A percentile compares a stretch with the other conserved stretches of the same genome.
These are phyloP conservation scores for Vigna radiata DNA, from an alignment of 306 rosid species.

Conservation along the genomic window DNA sequence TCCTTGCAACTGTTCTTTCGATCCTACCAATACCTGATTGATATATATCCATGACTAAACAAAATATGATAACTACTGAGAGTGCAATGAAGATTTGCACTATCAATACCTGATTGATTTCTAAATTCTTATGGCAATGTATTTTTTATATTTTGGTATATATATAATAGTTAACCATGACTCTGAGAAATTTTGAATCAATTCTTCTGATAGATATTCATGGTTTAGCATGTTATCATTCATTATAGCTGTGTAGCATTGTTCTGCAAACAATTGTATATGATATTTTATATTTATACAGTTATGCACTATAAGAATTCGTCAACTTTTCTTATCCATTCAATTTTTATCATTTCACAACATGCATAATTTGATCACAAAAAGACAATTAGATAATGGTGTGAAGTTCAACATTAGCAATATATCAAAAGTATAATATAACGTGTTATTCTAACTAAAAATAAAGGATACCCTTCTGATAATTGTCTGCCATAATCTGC, in stretches of 20 bases:
- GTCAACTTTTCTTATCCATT: too few relatives aligned
- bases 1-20: neutral
- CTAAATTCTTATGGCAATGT: neutral
- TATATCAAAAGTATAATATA: neutral
- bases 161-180: too few relatives aligned
- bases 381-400: neutral
- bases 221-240: neutral
- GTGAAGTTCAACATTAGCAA: neutral
- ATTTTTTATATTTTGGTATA: too few relatives aligned
- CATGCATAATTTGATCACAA: neutral
- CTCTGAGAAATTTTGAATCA: too few relatives aligned
- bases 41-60: too few relatives aligned
- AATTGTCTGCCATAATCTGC: neutral
- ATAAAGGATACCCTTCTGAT: neutral
- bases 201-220: neutral
- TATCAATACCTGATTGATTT: too few relatives aligned
- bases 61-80: neutral
- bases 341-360: too few relatives aligned
- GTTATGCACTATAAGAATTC: too few relatives aligned
- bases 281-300: too few relatives aligned
- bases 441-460: neutral
- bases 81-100: slow-evolving; percentile 2
- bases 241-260: neutral
- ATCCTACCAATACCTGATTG: too few relatives aligned
- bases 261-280: neutral